phyloP scores from a whole-genome alignment of 352 stramenopile species.

The Pythium aphanidermatum region DNA sequence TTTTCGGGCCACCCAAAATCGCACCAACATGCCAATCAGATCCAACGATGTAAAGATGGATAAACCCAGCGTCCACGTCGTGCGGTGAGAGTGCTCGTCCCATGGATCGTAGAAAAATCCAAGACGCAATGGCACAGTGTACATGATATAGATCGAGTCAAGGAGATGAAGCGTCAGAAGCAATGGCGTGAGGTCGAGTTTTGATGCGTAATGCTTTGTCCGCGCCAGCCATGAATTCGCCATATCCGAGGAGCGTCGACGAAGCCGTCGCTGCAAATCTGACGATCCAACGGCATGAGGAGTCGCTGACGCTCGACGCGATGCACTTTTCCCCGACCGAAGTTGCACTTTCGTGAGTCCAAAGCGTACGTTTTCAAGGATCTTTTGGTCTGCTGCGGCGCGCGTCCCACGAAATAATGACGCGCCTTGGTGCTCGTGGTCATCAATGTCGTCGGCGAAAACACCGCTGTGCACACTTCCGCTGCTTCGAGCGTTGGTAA shows the following conservation, averaged over 20 bases:
- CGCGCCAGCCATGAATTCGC: not conserved
- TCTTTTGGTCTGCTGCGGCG: conserved; percentile 14
- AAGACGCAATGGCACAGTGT: conserved; percentile 24
- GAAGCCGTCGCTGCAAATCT: not conserved
- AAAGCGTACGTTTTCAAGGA: conserved; percentile 18
- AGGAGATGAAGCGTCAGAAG: conserved; percentile 11
- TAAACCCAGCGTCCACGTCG: conserved; percentile 17
- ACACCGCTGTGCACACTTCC: conserved; percentile 9
- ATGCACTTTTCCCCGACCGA: conserved; percentile 2
- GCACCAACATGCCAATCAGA: conserved; percentile 1
- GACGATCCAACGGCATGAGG: not conserved
- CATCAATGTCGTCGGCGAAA: conserved; percentile 12
- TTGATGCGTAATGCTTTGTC: not conserved
- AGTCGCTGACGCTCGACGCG: not conserved
- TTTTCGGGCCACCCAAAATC: not conserved
- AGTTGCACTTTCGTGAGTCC: conserved; percentile 12
- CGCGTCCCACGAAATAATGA: too few species aligned
- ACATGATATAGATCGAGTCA: conserved; percentile 26
- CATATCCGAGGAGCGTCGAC: not conserved
- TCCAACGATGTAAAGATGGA: conserved; percentile 25
- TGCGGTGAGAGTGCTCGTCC: conserved; percentile 6
- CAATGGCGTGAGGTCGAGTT: not conserved
- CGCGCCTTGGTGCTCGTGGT: conserved; percentile 5
- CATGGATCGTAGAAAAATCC: conserved; percentile 41
- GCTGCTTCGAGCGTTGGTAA: conserved; percentile 7